These are phyloP conservation scores for Tillandsia fasciculata DNA, from an alignment of 176 grass and related monocot species.

Conservation along the genomic window DNA sequence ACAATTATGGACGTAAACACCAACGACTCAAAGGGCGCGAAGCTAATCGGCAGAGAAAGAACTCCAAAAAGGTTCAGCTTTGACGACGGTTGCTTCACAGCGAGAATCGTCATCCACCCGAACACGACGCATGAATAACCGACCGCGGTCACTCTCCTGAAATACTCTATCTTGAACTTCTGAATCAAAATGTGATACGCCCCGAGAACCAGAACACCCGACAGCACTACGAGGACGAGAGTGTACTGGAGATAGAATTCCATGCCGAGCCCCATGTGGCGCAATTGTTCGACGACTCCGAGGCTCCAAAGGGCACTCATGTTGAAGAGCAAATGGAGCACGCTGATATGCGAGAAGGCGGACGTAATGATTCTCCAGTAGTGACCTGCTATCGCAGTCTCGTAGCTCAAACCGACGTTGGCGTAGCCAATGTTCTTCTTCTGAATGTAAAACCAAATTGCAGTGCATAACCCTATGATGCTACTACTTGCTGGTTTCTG, in stretches of 20 bases:
- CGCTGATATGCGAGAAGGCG: constrained; percentile 85
- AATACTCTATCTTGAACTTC: constrained; percentile 91
- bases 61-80: constrained; percentile 84
- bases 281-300: constrained; percentile 60
- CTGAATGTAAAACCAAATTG: constrained; percentile 96
- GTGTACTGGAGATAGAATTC: constrained; percentile 92
- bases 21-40: constrained; percentile 84
- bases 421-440: constrained; percentile 69
- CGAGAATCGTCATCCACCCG: constrained; percentile 98
- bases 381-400: constrained; percentile 57
- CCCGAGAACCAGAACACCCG: constrained; percentile 63
- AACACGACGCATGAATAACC: constrained; percentile 96
- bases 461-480: constrained; percentile 66
- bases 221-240: constrained; percentile 63
- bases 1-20: constrained; percentile 99
- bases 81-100: constrained; percentile 74
- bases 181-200: constrained; percentile 72
- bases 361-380: constrained; percentile 90
- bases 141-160: constrained; percentile 71
- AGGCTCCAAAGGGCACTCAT: constrained; percentile 98
- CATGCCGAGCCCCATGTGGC: constrained; percentile 55
- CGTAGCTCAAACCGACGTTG: constrained; percentile 92
- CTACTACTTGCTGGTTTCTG: constrained; percentile 84
- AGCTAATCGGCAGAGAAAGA: constrained; percentile 91
- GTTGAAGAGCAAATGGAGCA: constrained; percentile 92